A percentile compares a stretch with the other conserved stretches of the same genome.
phyloP scores from a whole-genome alignment of 2,329 filamentous ascomycete species.

The Fusarium algeriense region DNA sequence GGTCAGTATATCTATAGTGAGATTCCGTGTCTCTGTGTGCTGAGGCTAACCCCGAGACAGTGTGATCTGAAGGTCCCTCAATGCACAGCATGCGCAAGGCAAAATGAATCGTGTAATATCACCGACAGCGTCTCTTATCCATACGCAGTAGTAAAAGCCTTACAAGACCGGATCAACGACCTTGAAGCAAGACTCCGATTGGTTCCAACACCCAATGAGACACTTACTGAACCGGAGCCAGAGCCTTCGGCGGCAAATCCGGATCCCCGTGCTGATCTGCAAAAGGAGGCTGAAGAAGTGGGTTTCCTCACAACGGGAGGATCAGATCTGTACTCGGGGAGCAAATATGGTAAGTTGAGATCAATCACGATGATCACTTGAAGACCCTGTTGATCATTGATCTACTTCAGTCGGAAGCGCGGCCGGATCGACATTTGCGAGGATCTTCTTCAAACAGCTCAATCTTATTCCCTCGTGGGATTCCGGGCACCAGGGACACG shows the following conservation, averaged over 20 bases:
- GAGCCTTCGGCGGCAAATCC: neutral
- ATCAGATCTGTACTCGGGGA: neutral
- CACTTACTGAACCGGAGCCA: neutral
- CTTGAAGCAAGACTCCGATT: constrained; percentile 1
- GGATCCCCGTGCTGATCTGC: neutral
- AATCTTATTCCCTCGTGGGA: neutral
- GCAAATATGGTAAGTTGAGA: constrained; percentile 8
- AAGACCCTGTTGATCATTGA: neutral
- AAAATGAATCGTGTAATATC: neutral
- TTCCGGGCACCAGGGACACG: fast-evolving
- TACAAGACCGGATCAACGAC: neutral
- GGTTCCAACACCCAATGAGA: neutral
- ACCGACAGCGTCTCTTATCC: constrained; percentile 1
- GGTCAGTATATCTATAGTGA: neutral
- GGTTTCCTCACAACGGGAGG: neutral
- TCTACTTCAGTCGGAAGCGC: constrained; percentile 10
- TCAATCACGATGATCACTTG: fast-evolving
- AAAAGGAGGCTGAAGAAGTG: constrained; percentile 13
- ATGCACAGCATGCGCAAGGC: neutral
- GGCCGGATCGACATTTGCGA: constrained; percentile 12
- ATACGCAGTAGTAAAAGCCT: fast-evolving
- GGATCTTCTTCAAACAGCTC: constrained; percentile 16
- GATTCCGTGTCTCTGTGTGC: fast-evolving
- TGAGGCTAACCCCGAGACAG: constrained; percentile 11
- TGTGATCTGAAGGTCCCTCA: constrained; percentile 7